Conservation (phyloP, 1,284 basidiomycete species). For the Leccinum subrobustum region DNA sequence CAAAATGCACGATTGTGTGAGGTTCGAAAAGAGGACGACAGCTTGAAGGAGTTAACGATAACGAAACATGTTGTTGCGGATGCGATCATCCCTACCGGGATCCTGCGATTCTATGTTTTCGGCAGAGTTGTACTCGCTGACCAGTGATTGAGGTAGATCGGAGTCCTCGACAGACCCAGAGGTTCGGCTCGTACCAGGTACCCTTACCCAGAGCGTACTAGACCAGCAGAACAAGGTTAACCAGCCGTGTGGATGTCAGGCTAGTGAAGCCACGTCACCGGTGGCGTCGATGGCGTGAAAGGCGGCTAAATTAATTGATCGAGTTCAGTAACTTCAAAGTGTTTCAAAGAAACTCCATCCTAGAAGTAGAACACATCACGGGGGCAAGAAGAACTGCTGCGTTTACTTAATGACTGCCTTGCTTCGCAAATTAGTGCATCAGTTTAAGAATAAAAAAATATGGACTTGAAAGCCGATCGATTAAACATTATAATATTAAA, state of each 20-base stretch:
- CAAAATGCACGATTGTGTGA: background rate
- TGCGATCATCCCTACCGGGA: background rate
- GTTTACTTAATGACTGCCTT: background rate
- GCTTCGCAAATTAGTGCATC: background rate
- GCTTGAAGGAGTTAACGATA: background rate
- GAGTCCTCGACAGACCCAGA: background rate
- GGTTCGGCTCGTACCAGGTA: background rate
- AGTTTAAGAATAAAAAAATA: background rate
- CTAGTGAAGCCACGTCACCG: constrained; percentile 5
- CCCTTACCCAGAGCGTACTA: constrained; percentile 10
- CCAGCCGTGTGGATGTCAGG: too few relatives aligned
- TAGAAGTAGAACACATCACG: background rate
- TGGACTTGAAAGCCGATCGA: background rate
- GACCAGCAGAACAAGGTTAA: constrained; percentile 11
- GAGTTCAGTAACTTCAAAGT: background rate
- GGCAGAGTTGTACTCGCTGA: background rate
- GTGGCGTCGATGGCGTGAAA: constrained; percentile 7
- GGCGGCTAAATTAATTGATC: constrained; percentile 4
- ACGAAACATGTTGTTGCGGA: background rate
- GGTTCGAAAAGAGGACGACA: background rate
- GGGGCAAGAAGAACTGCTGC: background rate
- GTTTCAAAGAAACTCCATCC: background rate
- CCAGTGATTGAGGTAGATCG: background rate
- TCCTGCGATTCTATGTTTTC: background rate
- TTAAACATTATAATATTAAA: background rate